Conservation (phyloP, 257 asterid species). For the Voacanga thouarsii region DNA sequence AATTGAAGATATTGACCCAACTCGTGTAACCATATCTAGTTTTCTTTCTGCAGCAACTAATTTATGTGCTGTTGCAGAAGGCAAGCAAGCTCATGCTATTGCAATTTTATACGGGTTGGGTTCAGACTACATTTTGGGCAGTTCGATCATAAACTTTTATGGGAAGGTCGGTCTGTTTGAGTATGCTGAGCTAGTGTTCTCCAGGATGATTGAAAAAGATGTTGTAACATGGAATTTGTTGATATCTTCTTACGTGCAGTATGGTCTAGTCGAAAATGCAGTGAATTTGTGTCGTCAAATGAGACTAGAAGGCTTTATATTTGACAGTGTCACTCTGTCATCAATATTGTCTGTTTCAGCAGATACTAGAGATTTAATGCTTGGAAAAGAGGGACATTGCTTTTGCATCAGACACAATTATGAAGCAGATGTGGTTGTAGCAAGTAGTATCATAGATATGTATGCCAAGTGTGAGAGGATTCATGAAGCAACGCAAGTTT, state of each 20-base stretch:
- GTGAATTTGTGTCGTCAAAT: constrained; percentile 23
- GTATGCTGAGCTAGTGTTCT: constrained; percentile 29
- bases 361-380: constrained; percentile 20
- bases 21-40: constrained; percentile 28
- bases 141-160: constrained; percentile 29
- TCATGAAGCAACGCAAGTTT: constrained; percentile 25
- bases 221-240: constrained; percentile 34
- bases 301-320: constrained; percentile 25
- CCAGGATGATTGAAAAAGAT: constrained; percentile 25
- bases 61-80: constrained; percentile 26
- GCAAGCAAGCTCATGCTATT: constrained; percentile 34
- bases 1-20: constrained; percentile 23
- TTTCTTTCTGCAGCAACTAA: constrained; percentile 31
- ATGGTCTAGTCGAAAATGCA: constrained; percentile 19
- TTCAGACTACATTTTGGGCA: constrained; percentile 28
- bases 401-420: constrained; percentile 22
- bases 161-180: constrained; percentile 30
- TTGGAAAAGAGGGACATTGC: constrained; percentile 33
- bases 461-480: constrained; percentile 31
- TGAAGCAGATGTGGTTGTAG: constrained; percentile 19
- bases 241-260: constrained; percentile 23
- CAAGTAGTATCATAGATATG: constrained; percentile 27
- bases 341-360: constrained; percentile 27
- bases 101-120: constrained; percentile 17
- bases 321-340: constrained; percentile 26